Conservation (phyloP, 2,329 filamentous ascomycete genomes). For the Talaromyces sp. region DNA sequence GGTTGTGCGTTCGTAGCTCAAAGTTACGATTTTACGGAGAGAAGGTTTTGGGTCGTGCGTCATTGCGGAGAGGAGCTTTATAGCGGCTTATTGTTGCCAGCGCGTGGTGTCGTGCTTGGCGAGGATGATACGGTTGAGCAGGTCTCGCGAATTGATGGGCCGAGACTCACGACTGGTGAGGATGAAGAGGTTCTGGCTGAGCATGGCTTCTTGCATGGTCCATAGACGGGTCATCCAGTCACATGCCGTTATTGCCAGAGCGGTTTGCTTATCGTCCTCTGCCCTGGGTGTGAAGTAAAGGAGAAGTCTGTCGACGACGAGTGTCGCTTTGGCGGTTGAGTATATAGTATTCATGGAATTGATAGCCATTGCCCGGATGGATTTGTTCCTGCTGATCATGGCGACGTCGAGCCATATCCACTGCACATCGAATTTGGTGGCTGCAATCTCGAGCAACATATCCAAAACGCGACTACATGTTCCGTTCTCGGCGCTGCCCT, state of each 20-base stretch:
- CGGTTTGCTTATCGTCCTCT: neutral
- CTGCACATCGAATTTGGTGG: neutral
- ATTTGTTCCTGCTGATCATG: neutral
- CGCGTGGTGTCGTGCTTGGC: neutral
- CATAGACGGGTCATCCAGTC: slow-evolving; percentile 5
- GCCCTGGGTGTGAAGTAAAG: neutral
- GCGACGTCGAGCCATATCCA: slow-evolving; percentile 3
- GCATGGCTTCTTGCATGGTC: slow-evolving; percentile 7
- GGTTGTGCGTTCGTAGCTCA: neutral
- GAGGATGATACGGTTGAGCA: neutral
- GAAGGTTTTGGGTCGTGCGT: neutral
- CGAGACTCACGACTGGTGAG: neutral
- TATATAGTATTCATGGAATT: neutral
- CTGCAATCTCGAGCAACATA: neutral
- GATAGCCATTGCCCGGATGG: neutral
- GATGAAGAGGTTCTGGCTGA: neutral
- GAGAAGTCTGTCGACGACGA: neutral
- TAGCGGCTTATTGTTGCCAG: neutral
- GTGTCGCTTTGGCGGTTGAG: neutral
- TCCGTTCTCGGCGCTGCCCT: neutral
- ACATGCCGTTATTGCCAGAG: neutral
- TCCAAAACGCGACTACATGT: neutral
- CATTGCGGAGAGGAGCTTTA: neutral
- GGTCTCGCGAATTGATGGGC: neutral
- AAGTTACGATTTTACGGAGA: neutral